Conservation (phyloP, 306 rosid genomes). For the Lithocarpus polystachyus region DNA sequence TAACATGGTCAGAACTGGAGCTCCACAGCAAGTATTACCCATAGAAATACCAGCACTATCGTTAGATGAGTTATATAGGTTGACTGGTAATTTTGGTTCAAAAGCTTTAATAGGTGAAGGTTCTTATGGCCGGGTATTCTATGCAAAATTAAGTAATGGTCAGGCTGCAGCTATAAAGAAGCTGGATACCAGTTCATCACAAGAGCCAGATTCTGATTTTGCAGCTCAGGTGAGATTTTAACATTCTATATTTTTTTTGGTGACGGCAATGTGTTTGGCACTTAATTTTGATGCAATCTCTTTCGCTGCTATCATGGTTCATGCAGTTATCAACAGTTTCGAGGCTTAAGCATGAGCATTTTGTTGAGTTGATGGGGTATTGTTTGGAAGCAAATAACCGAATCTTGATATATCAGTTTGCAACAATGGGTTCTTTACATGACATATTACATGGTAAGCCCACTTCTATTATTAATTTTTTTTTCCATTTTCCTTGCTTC, state of each 20-base stretch:
- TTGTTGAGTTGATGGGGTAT: constrained; percentile 87
- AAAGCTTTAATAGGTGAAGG: constrained; percentile 95
- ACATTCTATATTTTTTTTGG: background rate
- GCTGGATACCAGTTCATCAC: constrained; percentile 65
- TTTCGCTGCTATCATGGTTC: constrained; percentile 11
- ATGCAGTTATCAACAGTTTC: constrained; percentile 85
- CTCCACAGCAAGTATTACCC: constrained; percentile 71
- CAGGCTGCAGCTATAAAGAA: constrained; percentile 82
- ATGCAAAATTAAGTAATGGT: constrained; percentile 57
- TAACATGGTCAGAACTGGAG: constrained; percentile 51
- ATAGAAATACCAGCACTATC: constrained; percentile 70
- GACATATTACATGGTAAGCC: constrained; percentile 81
- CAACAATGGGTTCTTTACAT: constrained; percentile 87
- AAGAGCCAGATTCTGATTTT: constrained; percentile 77
- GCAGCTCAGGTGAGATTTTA: constrained; percentile 51
- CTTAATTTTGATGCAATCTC: background rate
- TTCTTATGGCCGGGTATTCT: constrained; percentile 86
- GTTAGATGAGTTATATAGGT: constrained; percentile 70
- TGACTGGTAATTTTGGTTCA: constrained; percentile 69
- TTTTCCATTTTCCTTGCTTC: background rate
- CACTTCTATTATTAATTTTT: background rate
- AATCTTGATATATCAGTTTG: constrained; percentile 78
- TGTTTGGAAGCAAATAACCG: constrained; percentile 77
- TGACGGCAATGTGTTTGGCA: constrained; percentile 2
- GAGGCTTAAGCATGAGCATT: constrained; percentile 75